These are phyloP conservation scores for Colletotrichum truncatum DNA, from an alignment of 2,329 filamentous ascomycete species.

Conservation along the genomic window DNA sequence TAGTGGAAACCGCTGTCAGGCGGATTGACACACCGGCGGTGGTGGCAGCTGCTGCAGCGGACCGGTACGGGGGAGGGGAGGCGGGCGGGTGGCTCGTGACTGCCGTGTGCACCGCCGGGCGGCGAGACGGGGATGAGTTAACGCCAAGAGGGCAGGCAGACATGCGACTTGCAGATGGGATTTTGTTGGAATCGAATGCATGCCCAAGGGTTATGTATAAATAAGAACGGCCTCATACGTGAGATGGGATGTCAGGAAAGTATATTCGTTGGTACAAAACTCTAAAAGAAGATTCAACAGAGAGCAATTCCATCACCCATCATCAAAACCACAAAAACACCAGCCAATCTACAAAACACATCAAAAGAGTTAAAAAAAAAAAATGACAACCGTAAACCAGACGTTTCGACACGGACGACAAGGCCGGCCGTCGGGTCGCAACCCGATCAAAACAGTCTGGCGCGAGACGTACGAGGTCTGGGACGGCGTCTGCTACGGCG, in stretches of 20 bases:
- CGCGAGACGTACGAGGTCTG: constrained; percentile 47
- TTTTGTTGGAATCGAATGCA: too few relatives aligned
- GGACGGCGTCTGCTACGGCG: constrained; percentile 48
- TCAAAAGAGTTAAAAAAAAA: background rate
- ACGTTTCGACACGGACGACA: constrained; percentile 66
- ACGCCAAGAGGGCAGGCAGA: too few relatives aligned
- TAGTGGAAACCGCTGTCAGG: constrained; percentile 7
- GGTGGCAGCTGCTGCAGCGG: background rate
- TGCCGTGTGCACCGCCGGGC: too few relatives aligned
- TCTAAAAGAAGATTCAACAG: background rate
- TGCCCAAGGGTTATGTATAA: too few relatives aligned
- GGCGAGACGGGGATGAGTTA: too few relatives aligned
- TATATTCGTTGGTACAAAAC: background rate
- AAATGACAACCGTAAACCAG: constrained; percentile 68
- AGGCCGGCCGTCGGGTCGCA: constrained; percentile 53
- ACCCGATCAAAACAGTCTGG: constrained; percentile 35
- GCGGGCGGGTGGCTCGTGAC: too few relatives aligned
- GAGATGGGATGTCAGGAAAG: too few relatives aligned
- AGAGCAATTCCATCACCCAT: background rate
- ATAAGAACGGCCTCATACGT: too few relatives aligned
- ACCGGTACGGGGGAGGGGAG: background rate
- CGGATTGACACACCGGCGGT: background rate
- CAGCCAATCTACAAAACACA: background rate
- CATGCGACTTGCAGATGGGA: too few relatives aligned
- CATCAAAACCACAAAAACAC: background rate